Evolutionary conservation across 495 filamentous ascomycete species (phyloP), one percentile per base, ranked within the genome.

Genomic region (Aspergillus sparsus): DNA sequence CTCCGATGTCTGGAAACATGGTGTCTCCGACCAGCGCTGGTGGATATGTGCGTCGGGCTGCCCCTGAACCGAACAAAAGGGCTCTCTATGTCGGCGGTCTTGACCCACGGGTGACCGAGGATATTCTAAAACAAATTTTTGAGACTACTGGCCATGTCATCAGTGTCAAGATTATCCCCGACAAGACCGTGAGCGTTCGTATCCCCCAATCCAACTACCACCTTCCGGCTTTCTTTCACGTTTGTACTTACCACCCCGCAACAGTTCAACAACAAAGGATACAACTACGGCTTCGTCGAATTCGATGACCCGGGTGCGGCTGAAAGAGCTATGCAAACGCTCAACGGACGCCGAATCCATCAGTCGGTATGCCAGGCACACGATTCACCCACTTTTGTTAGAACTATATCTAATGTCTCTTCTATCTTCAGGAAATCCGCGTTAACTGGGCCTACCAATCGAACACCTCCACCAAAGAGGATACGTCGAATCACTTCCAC

Each of bases 391-490:
- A 27, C 9, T 53, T 46, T 34, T 21, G 45, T 27, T 47, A 21
- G 54, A 60, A 36, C 27, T 16, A 27, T 58, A 47, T 61, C 61
- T 63, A 55, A 70, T 58, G 36, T 42, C 11, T 42, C 27, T 39
- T 63, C 21, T 27, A 27, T 27, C 21, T 27, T 45, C 72, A 98
- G 93, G 94, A 99, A 82, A 99, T 99, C 63, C 90, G 93, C 52
- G 94, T 99, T 65, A 99, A 99, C 80, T 99, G 94, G 94, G 94
- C 94, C 15, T 99, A 98, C 67, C 94, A 98, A 77, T 96, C 93
- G 63, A 99, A 96, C 80, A 94, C 81, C 65, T 81, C 84, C 12
- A 95, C 85, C 83, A 98, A 98, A 76, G 94, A 99, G 76, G 94
- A 99, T 66, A 99, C 94, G 0, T 97, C 94, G 41, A 91, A 92